Percentiles rank a stretch among this genome's conserved stretches.
phyloP scores from a whole-genome alignment of 495 filamentous ascomycete species.

The Rostrohypoxylon terebratum region DNA sequence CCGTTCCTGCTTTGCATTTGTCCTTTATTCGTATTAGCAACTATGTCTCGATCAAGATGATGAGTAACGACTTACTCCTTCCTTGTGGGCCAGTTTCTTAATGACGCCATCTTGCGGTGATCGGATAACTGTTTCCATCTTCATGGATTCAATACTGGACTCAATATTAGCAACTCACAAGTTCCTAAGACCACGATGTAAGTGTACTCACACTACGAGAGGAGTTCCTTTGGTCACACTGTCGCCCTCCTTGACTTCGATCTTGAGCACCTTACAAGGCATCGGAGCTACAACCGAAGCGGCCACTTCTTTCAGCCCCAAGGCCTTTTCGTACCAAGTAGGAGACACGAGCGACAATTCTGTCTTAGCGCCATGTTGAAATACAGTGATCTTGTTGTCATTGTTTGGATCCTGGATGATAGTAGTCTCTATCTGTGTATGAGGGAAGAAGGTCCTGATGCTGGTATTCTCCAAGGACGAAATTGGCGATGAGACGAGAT shows the following conservation, averaged over 20 bases:
- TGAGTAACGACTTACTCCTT: conserved; percentile 74
- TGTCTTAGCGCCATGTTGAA: conserved; percentile 84
- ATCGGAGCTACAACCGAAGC: conserved; percentile 90
- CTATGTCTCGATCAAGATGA: not conserved
- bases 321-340: conserved; percentile 84
- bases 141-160: conserved; percentile 92
- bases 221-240: conserved; percentile 85
- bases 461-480: conserved; percentile 48
- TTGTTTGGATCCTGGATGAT: conserved; percentile 72
- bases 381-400: conserved; percentile 75
- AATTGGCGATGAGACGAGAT: conserved; percentile 54
- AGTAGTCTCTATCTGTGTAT: conserved; percentile 82
- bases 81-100: conserved; percentile 82
- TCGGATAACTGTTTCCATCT: conserved; percentile 98
- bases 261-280: conserved; percentile 92
- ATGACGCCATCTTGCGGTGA: conserved; percentile 86
- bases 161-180: conserved; percentile 26
- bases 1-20: conserved; percentile 68
- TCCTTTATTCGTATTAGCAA: conserved; percentile 56
- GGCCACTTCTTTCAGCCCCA: conserved; percentile 80
- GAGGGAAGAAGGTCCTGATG: conserved; percentile 74
- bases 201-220: conserved; percentile 76
- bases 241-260: conserved; percentile 84
- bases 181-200: not conserved
- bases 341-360: conserved; percentile 75